Evolutionary conservation across 306 rosid genomes (phyloP).

Genomic region (Carpinus fangiana): DNA sequence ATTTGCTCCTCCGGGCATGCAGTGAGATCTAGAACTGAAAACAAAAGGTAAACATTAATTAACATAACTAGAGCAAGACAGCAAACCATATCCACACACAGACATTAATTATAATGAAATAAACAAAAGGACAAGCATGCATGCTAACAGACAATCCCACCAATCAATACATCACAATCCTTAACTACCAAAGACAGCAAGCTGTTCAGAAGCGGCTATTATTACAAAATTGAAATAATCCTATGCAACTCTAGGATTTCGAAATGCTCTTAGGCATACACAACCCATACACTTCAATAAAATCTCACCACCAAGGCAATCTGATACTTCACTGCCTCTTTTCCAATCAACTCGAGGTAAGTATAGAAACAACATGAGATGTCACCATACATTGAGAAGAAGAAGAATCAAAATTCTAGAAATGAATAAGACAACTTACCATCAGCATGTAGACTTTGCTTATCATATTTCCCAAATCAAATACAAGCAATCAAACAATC

Average conservation of each 20-base stretch:
- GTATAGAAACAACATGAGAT: not conserved
- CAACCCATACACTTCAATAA: not conserved
- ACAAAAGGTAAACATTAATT: constrained; percentile 10
- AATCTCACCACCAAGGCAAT: not conserved
- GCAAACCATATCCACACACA: constrained; percentile 3
- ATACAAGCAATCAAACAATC: not conserved
- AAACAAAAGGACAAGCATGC: not conserved
- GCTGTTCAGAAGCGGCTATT: not conserved
- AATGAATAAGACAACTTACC: not conserved
- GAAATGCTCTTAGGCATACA: not conserved
- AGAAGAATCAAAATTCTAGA: not conserved
- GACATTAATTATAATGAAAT: not conserved
- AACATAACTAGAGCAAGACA: constrained; percentile 13
- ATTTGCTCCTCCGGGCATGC: constrained; percentile 76
- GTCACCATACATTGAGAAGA: not conserved
- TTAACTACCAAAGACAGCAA: not conserved
- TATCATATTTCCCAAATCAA: not conserved
- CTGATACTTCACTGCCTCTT: not conserved
- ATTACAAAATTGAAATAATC: not conserved
- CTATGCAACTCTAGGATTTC: not conserved
- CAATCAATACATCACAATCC: not conserved
- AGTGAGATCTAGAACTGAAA: constrained; percentile 57
- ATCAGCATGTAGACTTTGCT: not conserved
- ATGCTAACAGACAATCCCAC: not conserved
- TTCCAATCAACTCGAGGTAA: not conserved